These are phyloP conservation scores for Stevia rebaudiana DNA, from an alignment of 140 eudicot species.

Conservation along the genomic window DNA sequence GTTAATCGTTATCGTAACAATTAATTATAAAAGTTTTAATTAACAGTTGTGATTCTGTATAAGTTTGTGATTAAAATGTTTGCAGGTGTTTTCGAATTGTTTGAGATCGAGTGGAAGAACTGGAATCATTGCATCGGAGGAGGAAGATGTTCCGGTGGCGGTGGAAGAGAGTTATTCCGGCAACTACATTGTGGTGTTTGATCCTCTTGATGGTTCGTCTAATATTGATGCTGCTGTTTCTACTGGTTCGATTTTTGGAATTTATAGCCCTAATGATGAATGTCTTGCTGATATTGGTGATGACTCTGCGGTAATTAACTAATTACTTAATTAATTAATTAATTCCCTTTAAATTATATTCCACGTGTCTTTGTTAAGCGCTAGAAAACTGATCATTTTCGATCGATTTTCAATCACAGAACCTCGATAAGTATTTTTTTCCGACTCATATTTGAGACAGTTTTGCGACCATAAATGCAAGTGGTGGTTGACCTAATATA, in stretches of 20 bases:
- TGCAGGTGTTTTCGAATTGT: constrained; percentile 81
- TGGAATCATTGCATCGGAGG: constrained; percentile 97
- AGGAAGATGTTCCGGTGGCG: constrained; percentile 98
- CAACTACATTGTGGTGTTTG: constrained; percentile 96
- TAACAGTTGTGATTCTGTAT: too few species aligned
- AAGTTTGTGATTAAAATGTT: neutral
- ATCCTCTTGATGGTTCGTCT: constrained; percentile 96
- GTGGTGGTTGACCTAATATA: too few species aligned
- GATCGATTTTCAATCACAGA: too few species aligned
- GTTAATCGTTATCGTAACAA: neutral
- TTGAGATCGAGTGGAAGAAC: constrained; percentile 94
- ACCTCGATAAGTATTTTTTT: too few species aligned
- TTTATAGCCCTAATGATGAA: constrained; percentile 90
- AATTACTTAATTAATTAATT: neutral
- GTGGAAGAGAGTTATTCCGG: constrained; percentile 98
- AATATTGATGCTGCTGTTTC: constrained; percentile 99
- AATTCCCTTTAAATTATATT: neutral
- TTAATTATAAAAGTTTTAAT: too few species aligned
- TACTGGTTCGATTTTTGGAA: constrained; percentile 94
- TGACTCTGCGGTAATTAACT: constrained; percentile 43
- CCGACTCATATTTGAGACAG: too few species aligned
- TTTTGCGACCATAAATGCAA: too few species aligned
- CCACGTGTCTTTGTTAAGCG: too few species aligned
- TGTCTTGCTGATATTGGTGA: constrained; percentile 58
- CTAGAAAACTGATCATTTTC: too few species aligned